phyloP scores from a whole-genome alignment of 768 basidiomycete genomes.

The Cystofilobasidium capitatum region DNA sequence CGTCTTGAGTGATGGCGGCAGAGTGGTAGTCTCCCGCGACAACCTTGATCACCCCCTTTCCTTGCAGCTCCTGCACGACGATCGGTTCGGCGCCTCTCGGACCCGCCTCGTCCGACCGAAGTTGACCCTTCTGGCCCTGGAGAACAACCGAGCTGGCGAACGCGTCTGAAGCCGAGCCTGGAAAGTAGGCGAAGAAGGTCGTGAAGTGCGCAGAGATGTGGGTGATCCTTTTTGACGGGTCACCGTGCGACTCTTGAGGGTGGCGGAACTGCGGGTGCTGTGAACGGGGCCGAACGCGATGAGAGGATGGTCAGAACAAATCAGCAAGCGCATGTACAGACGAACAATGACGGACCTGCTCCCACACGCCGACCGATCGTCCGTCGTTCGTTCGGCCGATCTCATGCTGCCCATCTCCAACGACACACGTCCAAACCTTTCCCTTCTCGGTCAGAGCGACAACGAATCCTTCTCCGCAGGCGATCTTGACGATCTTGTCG shows the following conservation, averaged over 20 bases:
- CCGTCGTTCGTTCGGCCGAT: conserved; percentile 7
- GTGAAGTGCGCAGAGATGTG: conserved; percentile 71
- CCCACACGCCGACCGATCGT: background rate
- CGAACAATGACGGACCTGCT: conserved; percentile 3
- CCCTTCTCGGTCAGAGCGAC: conserved; percentile 72
- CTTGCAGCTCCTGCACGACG: conserved; percentile 64
- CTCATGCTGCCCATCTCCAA: conserved; percentile 1
- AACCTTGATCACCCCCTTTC: conserved; percentile 54
- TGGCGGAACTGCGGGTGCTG: conserved; percentile 17
- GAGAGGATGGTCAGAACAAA: background rate
- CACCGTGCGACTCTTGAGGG: background rate
- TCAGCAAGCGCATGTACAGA: background rate
- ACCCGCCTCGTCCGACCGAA: conserved; percentile 34
- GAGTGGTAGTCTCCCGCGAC: conserved; percentile 79
- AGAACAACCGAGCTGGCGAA: conserved; percentile 57
- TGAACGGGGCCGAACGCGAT: too few relatives aligned
- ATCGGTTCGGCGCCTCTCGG: conserved; percentile 42
- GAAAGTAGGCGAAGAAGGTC: conserved; percentile 55
- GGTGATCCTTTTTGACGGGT: conserved; percentile 26
- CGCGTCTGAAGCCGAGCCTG: conserved; percentile 1
- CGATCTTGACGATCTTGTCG: conserved; percentile 62
- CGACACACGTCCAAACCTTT: conserved; percentile 46
- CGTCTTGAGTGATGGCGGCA: conserved; percentile 68
- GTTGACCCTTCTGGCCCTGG: conserved; percentile 47
- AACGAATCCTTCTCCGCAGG: conserved; percentile 61